Percentiles rank a stretch among this genome's conserved stretches.
Conservation (phyloP, 495 filamentous ascomycete species). For the Aspergillus panamensis region DNA sequence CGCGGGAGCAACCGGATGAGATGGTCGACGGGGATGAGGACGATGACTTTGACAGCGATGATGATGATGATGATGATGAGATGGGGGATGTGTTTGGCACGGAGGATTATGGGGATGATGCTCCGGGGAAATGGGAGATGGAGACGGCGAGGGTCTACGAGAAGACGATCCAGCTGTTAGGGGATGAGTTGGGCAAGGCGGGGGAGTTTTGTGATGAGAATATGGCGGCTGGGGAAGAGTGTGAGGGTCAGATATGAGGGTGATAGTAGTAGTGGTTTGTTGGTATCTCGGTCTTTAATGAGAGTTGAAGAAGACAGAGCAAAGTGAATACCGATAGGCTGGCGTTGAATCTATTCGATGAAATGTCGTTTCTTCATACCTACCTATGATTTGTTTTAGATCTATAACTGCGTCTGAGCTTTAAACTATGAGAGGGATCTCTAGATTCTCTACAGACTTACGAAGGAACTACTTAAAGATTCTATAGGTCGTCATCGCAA, state of each 20-base stretch:
- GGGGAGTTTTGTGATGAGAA: slow-evolving; percentile 24
- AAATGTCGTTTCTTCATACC: no score
- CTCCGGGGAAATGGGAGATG: slow-evolving; percentile 52
- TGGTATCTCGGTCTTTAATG: no score
- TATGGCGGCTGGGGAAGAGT: slow-evolving; percentile 15
- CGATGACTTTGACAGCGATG: slow-evolving; percentile 33
- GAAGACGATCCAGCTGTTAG: slow-evolving; percentile 67
- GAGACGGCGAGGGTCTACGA: slow-evolving; percentile 75
- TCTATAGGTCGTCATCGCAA: neutral
- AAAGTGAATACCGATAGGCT: no score
- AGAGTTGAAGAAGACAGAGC: no score
- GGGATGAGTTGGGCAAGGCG: slow-evolving; percentile 51
- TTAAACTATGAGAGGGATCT: no score
- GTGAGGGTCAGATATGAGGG: neutral
- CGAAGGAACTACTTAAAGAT: neutral
- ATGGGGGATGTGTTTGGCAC: slow-evolving; percentile 29
- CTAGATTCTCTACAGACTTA: no score
- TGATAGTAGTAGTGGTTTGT: no score
- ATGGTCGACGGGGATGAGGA: slow-evolving; percentile 37
- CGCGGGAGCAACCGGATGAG: slow-evolving; percentile 32
- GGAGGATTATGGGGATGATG: slow-evolving; percentile 11
- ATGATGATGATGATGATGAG: slow-evolving; percentile 28
- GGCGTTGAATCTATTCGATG: no score
- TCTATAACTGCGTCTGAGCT: no score
- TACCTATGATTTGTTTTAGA: no score